Percentiles rank a stretch among this genome's conserved stretches.
These are phyloP conservation scores for Nakaseomyces bracarensis DNA, from an alignment of 1,139 yeast genomes.

Conservation along the genomic window DNA sequence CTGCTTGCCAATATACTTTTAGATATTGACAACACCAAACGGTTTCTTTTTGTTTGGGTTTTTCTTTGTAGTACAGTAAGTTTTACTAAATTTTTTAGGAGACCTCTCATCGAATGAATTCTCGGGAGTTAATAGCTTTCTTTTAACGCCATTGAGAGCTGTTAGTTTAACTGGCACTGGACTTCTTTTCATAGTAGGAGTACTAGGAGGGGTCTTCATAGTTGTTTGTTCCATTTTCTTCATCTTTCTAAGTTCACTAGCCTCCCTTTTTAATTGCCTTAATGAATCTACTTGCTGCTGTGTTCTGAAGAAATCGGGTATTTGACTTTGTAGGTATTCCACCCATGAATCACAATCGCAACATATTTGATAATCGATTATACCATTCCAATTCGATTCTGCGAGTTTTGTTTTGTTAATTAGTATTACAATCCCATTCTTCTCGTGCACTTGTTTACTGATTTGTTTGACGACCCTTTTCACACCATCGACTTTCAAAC, in stretches of 20 bases:
- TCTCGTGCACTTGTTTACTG: slow-evolving; percentile 57
- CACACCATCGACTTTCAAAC: slow-evolving; percentile 81
- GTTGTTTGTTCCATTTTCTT: slow-evolving; percentile 14
- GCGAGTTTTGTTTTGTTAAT: slow-evolving; percentile 45
- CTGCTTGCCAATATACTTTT: too few species aligned
- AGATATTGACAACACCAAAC: slow-evolving; percentile 2
- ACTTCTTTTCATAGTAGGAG: slow-evolving; percentile 13
- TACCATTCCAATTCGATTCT: slow-evolving; percentile 46
- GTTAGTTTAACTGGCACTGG: background rate
- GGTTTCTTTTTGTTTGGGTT: background rate
- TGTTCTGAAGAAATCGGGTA: slow-evolving; percentile 30
- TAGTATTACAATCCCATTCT: slow-evolving; percentile 51
- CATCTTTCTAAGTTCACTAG: slow-evolving; percentile 26
- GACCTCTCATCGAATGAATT: slow-evolving; percentile 8
- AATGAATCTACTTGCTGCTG: slow-evolving; percentile 28
- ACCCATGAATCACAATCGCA: slow-evolving; percentile 84
- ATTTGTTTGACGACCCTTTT: slow-evolving; percentile 62
- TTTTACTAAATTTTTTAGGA: slow-evolving; percentile 2
- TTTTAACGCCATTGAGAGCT: slow-evolving; percentile 3
- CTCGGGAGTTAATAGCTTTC: slow-evolving; percentile 8
- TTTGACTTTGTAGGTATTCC: slow-evolving; percentile 19
- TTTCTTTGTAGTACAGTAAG: background rate
- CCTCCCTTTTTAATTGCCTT: slow-evolving; percentile 27
- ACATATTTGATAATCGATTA: slow-evolving; percentile 50
- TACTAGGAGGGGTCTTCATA: slow-evolving; percentile 22